phyloP scores from a whole-genome alignment of 1,139 yeast genomes.

The Yamadazyma buinensis region DNA sequence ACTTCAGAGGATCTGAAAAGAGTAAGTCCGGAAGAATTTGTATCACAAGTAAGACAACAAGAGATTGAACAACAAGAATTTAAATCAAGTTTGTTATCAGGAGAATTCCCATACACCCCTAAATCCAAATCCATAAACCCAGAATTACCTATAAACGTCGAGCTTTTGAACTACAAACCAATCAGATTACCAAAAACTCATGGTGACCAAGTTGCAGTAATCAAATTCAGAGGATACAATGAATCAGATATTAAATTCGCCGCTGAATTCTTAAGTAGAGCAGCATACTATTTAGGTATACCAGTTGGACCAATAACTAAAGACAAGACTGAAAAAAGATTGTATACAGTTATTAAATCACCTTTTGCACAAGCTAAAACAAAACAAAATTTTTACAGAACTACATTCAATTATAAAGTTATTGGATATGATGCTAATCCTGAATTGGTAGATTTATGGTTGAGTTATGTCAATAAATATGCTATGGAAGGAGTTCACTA shows the following conservation, averaged over 20 bases:
- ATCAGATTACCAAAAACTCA: constrained; percentile 62
- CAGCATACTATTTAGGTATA: constrained; percentile 84
- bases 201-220: constrained; percentile 68
- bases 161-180: constrained; percentile 80
- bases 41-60: constrained; percentile 24
- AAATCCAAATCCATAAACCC: constrained; percentile 32
- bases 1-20: constrained; percentile 14
- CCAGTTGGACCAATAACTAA: constrained; percentile 62
- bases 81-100: constrained; percentile 24
- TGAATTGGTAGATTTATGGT: constrained; percentile 79
- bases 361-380: constrained; percentile 95
- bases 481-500: constrained; percentile 80
- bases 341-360: constrained; percentile 90
- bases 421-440: constrained; percentile 82
- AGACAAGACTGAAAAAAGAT: constrained; percentile 62
- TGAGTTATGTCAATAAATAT: constrained; percentile 75
- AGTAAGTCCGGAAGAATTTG: constrained; percentile 29
- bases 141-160: constrained; percentile 70
- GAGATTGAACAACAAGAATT: constrained; percentile 28
- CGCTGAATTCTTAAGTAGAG: constrained; percentile 82
- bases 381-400: constrained; percentile 90
- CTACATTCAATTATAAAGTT: constrained; percentile 71
- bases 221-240: constrained; percentile 71
- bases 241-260: constrained; percentile 69
- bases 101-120: constrained; percentile 38